Percentiles rank a stretch among this genome's conserved stretches.
These are phyloP conservation scores for Secale cereale DNA, from an alignment of 176 grass and related monocot species.

Conservation along the genomic window DNA sequence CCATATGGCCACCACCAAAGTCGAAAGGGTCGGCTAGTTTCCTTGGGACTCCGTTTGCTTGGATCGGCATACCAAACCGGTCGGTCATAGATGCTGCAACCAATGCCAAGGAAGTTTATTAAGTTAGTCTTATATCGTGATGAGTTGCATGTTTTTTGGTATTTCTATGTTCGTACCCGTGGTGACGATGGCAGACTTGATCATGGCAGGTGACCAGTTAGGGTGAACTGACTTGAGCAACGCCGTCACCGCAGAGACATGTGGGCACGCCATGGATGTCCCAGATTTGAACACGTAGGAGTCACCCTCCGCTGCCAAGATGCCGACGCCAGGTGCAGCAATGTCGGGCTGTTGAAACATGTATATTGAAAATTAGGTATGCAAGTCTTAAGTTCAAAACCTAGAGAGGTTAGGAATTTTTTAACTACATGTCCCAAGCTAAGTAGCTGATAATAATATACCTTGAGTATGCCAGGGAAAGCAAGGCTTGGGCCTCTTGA, in stretches of 20 bases:
- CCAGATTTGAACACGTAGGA: background rate
- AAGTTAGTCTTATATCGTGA: background rate
- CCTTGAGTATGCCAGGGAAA: background rate
- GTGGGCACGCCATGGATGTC: background rate
- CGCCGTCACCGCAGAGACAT: background rate
- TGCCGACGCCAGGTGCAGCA: slow-evolving; percentile 19
- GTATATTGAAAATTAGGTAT: too few species aligned
- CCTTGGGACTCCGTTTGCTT: background rate
- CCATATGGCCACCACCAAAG: too few species aligned
- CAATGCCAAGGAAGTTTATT: background rate
- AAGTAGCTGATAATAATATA: background rate
- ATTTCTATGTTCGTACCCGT: too few species aligned
- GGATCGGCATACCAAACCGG: too few species aligned
- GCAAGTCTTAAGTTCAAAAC: too few species aligned
- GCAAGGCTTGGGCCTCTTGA: background rate
- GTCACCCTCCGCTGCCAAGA: background rate
- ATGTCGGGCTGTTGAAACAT: background rate
- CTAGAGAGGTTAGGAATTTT: background rate
- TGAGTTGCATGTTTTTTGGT: too few species aligned
- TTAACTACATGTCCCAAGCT: background rate
- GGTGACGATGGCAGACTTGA: too few species aligned
- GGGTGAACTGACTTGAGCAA: slow-evolving; percentile 26
- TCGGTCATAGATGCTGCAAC: background rate
- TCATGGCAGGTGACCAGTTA: too few species aligned
- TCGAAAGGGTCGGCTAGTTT: too few species aligned